phyloP scores from a whole-genome alignment of 176 grass and related monocot genomes.

The Phyllostachys edulis region DNA sequence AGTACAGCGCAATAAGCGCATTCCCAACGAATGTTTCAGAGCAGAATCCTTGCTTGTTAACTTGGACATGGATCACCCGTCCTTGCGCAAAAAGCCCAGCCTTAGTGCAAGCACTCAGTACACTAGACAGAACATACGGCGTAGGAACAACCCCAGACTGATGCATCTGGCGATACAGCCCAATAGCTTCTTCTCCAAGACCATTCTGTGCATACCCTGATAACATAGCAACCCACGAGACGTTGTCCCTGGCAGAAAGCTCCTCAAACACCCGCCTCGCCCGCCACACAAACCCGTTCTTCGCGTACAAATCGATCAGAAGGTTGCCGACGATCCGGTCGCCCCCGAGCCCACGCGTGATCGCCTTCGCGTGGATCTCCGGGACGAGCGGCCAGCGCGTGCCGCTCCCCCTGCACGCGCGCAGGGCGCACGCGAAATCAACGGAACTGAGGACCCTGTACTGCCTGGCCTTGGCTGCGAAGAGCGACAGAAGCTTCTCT shows the following conservation, averaged over 20 bases:
- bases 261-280: constrained; percentile 52
- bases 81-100: constrained; percentile 43
- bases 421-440: constrained; percentile 27
- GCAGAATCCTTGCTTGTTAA: constrained; percentile 52
- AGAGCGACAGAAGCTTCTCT: neutral
- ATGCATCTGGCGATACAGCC: constrained; percentile 52
- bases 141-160: constrained; percentile 37
- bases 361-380: constrained; percentile 20
- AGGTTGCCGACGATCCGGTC: constrained; percentile 37
- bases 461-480: constrained; percentile 17
- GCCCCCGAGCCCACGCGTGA: neutral
- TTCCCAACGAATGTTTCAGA: constrained; percentile 59
- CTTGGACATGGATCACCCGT: constrained; percentile 55
- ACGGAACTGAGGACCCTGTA: neutral
- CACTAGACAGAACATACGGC: constrained; percentile 59
- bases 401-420: constrained; percentile 22
- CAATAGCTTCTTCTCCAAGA: constrained; percentile 51
- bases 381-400: constrained; percentile 9
- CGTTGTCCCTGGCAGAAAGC: constrained; percentile 55
- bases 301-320: constrained; percentile 53
- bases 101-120: constrained; percentile 63
- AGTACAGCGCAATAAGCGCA: constrained; percentile 53
- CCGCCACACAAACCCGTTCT: constrained; percentile 33
- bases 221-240: constrained; percentile 75
- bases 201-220: constrained; percentile 54